A percentile compares a stretch with the other conserved stretches of the same genome.
These are phyloP conservation scores for Alternaria angustiovoidea DNA, from an alignment of 2,329 filamentous ascomycete species.

Conservation along the genomic window DNA sequence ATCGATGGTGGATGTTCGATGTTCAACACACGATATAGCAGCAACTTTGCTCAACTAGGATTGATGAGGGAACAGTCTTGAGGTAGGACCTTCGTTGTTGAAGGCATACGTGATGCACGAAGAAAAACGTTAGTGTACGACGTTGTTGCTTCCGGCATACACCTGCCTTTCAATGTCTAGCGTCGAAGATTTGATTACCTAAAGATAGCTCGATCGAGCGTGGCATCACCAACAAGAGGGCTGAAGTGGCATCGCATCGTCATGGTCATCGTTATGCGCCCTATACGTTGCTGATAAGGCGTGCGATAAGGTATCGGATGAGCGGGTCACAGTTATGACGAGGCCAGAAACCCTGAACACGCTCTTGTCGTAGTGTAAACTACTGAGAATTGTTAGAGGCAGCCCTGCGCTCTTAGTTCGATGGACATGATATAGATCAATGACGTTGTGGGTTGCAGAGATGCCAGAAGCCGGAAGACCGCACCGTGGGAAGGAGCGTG, in stretches of 20 bases:
- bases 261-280: not conserved
- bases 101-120: not conserved
- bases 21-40: not conserved
- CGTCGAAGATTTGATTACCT: not conserved
- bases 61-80: not conserved
- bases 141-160: not conserved
- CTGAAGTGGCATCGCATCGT: not conserved
- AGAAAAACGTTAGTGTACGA: not conserved
- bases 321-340: not conserved
- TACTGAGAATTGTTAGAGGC: not conserved
- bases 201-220: not conserved
- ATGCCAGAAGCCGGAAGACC: not conserved
- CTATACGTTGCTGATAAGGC: not conserved
- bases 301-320: not conserved
- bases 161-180: slow-evolving; percentile 6
- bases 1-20: not conserved
- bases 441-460: not conserved
- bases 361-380: not conserved
- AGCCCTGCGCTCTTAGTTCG: not conserved
- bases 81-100: not conserved
- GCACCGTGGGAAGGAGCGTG: not conserved
- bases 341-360: accelerated
- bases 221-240: not conserved
- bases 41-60: not conserved
- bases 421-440: not conserved